Evolutionary conservation across 805 yeast genomes (phyloP).

Genomic region (Spathaspora sp.): DNA sequence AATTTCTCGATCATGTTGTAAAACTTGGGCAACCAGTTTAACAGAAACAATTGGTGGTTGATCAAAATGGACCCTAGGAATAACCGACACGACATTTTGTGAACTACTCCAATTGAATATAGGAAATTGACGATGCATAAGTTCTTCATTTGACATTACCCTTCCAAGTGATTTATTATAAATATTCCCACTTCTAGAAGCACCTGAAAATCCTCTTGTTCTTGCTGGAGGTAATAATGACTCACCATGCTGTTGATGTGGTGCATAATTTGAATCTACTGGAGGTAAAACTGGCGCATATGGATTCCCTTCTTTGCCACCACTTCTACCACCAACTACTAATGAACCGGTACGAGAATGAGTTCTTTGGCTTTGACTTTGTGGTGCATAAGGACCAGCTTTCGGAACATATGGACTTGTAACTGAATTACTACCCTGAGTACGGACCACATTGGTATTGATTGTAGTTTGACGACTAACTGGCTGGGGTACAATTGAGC

Average conservation of each 20-base stretch:
- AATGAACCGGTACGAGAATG: conserved; percentile 30
- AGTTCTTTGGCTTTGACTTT: conserved; percentile 20
- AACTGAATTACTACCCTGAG: conserved; percentile 15
- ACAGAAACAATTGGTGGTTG: conserved; percentile 29
- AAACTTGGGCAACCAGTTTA: conserved; percentile 13
- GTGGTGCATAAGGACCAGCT: conserved; percentile 44
- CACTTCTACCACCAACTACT: conserved; percentile 36
- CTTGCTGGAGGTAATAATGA: conserved; percentile 14
- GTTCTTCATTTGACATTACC: conserved; percentile 43
- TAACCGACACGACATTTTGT: conserved; percentile 22
- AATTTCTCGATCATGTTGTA: conserved; percentile 17
- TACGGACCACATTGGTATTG: conserved; percentile 23
- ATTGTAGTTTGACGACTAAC: conserved; percentile 8
- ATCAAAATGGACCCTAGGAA: conserved; percentile 31
- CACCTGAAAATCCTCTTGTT: conserved; percentile 21
- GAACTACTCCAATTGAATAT: conserved; percentile 59
- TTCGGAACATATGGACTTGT: conserved; percentile 41
- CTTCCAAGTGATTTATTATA: conserved; percentile 17
- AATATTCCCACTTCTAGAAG: conserved; percentile 12
- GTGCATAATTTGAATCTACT: conserved; percentile 2
- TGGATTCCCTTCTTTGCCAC: conserved; percentile 35
- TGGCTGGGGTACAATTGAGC: conserved; percentile 4
- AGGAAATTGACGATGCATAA: conserved; percentile 67
- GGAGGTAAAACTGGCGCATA: conserved; percentile 32
- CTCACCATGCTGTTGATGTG: not conserved